phyloP scores from a whole-genome alignment of 345 rosid genomes.

The Salix viminalis region DNA sequence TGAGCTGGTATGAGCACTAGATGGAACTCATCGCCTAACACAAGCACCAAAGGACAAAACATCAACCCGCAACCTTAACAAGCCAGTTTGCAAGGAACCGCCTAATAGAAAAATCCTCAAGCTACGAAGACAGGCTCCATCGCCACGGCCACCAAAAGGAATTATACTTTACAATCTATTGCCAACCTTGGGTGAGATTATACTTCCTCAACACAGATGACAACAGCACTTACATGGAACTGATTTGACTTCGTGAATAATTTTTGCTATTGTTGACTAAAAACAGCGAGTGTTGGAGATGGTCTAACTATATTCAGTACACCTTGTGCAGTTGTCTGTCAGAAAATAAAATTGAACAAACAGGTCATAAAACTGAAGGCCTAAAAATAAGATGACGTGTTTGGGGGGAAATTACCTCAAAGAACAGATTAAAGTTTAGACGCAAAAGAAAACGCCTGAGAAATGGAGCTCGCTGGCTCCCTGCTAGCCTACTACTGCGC shows the following conservation, averaged over 20 bases:
- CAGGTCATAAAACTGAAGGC: background rate
- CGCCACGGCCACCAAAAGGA: background rate
- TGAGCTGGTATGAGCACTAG: background rate
- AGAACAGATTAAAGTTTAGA: conserved; percentile 80
- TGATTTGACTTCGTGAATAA: background rate
- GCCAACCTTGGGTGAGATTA: background rate
- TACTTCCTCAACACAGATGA: background rate
- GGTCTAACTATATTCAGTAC: conserved; percentile 79
- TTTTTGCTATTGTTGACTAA: conserved; percentile 35
- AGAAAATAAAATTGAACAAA: conserved; percentile 7
- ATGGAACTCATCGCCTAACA: background rate
- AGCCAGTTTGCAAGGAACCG: background rate
- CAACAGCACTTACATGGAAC: conserved; percentile 28
- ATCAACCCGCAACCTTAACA: background rate
- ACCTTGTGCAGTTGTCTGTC: conserved; percentile 81
- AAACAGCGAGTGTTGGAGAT: conserved; percentile 55
- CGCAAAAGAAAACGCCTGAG: conserved; percentile 92
- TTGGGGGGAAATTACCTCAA: conserved; percentile 50
- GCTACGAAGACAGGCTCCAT: background rate
- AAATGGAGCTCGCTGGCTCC: conserved; percentile 95
- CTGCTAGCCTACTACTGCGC: conserved; percentile 89
- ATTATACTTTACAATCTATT: background rate
- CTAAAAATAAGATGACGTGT: background rate
- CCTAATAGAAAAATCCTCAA: background rate
- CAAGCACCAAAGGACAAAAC: background rate